These are phyloP conservation scores for Coffea canephora DNA, from an alignment of 257 asterid species.

Conservation along the genomic window DNA sequence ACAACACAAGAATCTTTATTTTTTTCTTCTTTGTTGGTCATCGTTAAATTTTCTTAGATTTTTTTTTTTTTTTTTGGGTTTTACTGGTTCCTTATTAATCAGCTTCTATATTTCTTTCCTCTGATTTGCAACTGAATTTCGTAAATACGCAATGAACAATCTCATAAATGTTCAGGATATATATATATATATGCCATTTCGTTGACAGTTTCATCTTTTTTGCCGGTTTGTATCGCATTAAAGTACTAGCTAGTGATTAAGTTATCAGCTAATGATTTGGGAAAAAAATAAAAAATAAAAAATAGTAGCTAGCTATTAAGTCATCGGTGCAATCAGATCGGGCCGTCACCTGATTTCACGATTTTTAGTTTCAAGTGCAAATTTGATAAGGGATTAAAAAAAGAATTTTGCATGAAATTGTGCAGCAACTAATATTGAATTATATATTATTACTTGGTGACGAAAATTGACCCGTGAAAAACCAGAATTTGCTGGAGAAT, in stretches of 20 bases:
- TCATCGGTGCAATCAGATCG: background rate
- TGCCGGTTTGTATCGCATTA: background rate
- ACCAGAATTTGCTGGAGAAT: slow-evolving; percentile 43
- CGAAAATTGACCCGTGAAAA: background rate
- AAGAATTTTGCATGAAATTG: background rate
- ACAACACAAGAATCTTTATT: too few relatives aligned
- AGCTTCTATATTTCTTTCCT: too few relatives aligned
- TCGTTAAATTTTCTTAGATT: background rate
- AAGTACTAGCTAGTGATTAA: too few relatives aligned
- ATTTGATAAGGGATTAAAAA: background rate
- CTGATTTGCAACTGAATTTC: too few relatives aligned
- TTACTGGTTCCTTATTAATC: background rate
- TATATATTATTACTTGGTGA: background rate
- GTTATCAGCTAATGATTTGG: too few relatives aligned
- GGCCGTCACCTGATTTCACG: background rate
- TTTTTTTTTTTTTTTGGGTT: background rate
- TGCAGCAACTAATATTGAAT: background rate
- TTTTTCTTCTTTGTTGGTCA: too few relatives aligned
- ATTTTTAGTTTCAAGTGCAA: background rate
- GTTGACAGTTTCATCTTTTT: too few relatives aligned
- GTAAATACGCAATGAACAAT: background rate
- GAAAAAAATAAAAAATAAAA: too few relatives aligned
- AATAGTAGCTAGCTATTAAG: background rate
- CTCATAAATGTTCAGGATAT: too few relatives aligned
- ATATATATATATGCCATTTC: too few relatives aligned